Conservation (phyloP, 1,284 basidiomycete genomes). For the Ustilago bromivora region DNA sequence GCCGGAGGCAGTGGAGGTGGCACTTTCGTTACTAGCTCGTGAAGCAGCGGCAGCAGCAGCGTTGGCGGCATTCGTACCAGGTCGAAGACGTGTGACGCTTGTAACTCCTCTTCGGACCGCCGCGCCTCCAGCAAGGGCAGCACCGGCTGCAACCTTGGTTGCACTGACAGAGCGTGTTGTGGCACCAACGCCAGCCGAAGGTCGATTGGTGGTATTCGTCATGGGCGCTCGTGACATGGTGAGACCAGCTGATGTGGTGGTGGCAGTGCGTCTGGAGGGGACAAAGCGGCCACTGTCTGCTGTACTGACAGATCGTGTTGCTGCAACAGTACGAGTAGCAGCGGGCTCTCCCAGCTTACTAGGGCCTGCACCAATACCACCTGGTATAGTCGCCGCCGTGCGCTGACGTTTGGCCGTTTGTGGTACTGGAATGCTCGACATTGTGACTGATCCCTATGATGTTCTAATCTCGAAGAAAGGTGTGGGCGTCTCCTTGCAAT, state of each 20-base stretch:
- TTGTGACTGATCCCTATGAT: slow-evolving; percentile 2
- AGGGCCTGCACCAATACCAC: slow-evolving; percentile 43
- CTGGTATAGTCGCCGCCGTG: slow-evolving; percentile 27
- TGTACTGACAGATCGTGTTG: slow-evolving; percentile 30
- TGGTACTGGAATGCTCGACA: slow-evolving; percentile 53
- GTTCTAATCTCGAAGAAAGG: background rate
- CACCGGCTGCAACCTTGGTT: slow-evolving; percentile 23
- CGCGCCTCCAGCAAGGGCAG: slow-evolving; percentile 14
- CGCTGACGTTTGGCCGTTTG: slow-evolving; percentile 52
- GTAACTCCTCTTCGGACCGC: slow-evolving; percentile 41
- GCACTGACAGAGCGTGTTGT: slow-evolving; percentile 34
- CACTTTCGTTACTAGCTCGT: slow-evolving; percentile 30
- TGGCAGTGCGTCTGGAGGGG: slow-evolving; percentile 34
- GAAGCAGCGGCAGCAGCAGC: slow-evolving; percentile 27
- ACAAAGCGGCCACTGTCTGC: slow-evolving; percentile 38
- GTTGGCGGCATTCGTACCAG: slow-evolving; percentile 36
- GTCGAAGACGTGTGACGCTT: slow-evolving; percentile 41
- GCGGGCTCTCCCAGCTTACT: slow-evolving; percentile 41
- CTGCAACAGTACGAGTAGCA: slow-evolving; percentile 20
- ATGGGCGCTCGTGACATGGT: slow-evolving; percentile 50
- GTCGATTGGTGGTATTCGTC: slow-evolving; percentile 53
- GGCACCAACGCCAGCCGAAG: slow-evolving; percentile 16
- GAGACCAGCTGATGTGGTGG: slow-evolving; percentile 28
- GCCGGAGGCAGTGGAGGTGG: slow-evolving; percentile 23
- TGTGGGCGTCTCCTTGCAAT: background rate